These are phyloP conservation scores for Carex arenaria DNA, from an alignment of 202 grass and related monocot species.

Conservation along the genomic window DNA sequence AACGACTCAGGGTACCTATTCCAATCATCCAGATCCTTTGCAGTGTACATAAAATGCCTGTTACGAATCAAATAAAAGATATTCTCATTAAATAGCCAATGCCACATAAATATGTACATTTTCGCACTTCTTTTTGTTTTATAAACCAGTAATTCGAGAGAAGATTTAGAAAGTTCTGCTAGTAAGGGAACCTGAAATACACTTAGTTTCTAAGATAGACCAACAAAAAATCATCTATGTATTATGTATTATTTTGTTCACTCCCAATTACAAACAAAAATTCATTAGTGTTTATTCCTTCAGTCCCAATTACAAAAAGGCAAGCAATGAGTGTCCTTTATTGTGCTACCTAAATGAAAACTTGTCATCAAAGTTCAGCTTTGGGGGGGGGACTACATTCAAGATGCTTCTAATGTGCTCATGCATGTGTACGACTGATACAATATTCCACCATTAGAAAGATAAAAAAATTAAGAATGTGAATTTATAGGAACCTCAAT, in stretches of 20 bases:
- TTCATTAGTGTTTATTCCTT: neutral
- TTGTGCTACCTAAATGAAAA: neutral
- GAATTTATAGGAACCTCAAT: neutral
- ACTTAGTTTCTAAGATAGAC: neutral
- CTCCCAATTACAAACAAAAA: neutral
- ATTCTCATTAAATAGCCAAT: slow-evolving; percentile 7
- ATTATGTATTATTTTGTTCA: neutral
- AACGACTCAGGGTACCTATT: slow-evolving; percentile 76
- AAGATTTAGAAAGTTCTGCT: neutral
- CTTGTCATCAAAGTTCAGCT: neutral
- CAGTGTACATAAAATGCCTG: slow-evolving; percentile 94
- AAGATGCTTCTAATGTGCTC: neutral
- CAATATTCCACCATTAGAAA: neutral
- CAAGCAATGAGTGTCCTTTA: neutral
- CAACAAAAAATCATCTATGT: neutral
- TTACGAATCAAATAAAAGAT: neutral
- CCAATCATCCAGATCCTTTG: slow-evolving; percentile 97
- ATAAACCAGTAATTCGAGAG: neutral
- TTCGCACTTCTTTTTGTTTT: neutral
- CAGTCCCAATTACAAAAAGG: neutral
- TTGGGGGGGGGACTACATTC: neutral
- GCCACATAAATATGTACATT: neutral
- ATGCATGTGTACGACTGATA: neutral
- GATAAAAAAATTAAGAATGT: neutral
- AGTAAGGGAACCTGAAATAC: neutral